A percentile compares a stretch with the other conserved stretches of the same genome.
These are phyloP conservation scores for Lathyrus tuberosus DNA, from an alignment of 306 rosid species.

Conservation along the genomic window DNA sequence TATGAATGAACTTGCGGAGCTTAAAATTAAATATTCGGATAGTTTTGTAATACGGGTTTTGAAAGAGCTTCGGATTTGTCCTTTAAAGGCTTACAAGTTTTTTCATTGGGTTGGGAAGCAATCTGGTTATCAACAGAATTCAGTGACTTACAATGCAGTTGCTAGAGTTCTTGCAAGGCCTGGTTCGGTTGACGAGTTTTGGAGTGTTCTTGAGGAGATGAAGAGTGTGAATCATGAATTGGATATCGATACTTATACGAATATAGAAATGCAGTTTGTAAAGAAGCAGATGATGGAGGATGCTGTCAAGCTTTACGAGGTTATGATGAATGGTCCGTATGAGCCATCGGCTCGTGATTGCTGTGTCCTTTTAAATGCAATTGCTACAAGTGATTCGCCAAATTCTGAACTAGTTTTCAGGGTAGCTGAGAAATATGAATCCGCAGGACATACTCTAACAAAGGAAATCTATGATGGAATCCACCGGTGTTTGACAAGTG, in stretches of 20 bases:
- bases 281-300: conserved; percentile 71
- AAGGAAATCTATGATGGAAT: conserved; percentile 83
- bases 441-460: conserved; percentile 56
- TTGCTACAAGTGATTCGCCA: conserved; percentile 53
- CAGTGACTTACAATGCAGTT: conserved; percentile 70
- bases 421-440: conserved; percentile 70
- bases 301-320: conserved; percentile 87
- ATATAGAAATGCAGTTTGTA: conserved; percentile 69
- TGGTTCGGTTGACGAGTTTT: conserved; percentile 65
- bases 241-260: conserved; percentile 79
- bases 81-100: conserved; percentile 61
- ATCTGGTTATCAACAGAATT: conserved; percentile 56
- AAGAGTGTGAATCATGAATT: conserved; percentile 58
- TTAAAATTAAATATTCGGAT: conserved; percentile 57
- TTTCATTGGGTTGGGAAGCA: conserved; percentile 64
- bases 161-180: conserved; percentile 65
- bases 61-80: conserved; percentile 59
- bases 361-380: conserved; percentile 51
- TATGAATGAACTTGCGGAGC: conserved; percentile 50
- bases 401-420: conserved; percentile 64
- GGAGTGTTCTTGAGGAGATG: conserved; percentile 74
- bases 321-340: conserved; percentile 86
- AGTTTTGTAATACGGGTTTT: conserved; percentile 60
- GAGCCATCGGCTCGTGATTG: conserved; percentile 71
- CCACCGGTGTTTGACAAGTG: conserved; percentile 74